A percentile compares a stretch with the other conserved stretches of the same genome.
Conservation (phyloP, 164 flowering plant genomes). For the Berberis vulgaris region DNA sequence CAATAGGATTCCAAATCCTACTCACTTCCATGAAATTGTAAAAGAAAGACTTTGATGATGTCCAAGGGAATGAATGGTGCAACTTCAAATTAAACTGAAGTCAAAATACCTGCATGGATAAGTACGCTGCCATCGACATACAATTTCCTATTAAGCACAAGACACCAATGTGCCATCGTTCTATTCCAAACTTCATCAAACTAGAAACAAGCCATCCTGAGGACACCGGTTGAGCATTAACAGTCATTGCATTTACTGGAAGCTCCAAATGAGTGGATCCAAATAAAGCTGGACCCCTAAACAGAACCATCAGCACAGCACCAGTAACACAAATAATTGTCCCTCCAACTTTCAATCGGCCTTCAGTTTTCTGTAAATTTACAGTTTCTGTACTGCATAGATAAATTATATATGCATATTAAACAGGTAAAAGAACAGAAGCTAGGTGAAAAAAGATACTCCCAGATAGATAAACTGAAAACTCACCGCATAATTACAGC, state of each 20-base stretch:
- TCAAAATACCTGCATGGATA: slow-evolving; percentile 70
- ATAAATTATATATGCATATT: background rate
- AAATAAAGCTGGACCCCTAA: slow-evolving; percentile 70
- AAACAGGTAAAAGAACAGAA: too few species aligned
- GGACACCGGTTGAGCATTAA: slow-evolving; percentile 85
- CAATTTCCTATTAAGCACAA: slow-evolving; percentile 90
- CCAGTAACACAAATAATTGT: slow-evolving; percentile 80
- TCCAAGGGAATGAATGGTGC: too few species aligned
- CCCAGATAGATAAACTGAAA: too few species aligned
- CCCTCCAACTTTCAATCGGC: slow-evolving; percentile 80
- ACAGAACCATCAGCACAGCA: slow-evolving; percentile 85
- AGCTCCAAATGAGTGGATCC: slow-evolving; percentile 40
- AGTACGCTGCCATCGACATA: slow-evolving; percentile 87
- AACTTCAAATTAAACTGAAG: too few species aligned
- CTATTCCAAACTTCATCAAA: slow-evolving; percentile 54
- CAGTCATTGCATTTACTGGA: slow-evolving; percentile 50
- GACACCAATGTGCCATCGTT: slow-evolving; percentile 76
- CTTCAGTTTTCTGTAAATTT: slow-evolving; percentile 62
- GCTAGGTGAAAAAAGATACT: too few species aligned
- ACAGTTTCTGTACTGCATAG: slow-evolving; percentile 80
- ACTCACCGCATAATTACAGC: slow-evolving; percentile 78
- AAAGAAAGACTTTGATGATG: too few species aligned
- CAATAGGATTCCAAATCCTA: too few species aligned
- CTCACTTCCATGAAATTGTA: too few species aligned
- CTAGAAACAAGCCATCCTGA: slow-evolving; percentile 63